Conservation (phyloP, 2,329 filamentous ascomycete species). For the Clonostachys rosea region DNA sequence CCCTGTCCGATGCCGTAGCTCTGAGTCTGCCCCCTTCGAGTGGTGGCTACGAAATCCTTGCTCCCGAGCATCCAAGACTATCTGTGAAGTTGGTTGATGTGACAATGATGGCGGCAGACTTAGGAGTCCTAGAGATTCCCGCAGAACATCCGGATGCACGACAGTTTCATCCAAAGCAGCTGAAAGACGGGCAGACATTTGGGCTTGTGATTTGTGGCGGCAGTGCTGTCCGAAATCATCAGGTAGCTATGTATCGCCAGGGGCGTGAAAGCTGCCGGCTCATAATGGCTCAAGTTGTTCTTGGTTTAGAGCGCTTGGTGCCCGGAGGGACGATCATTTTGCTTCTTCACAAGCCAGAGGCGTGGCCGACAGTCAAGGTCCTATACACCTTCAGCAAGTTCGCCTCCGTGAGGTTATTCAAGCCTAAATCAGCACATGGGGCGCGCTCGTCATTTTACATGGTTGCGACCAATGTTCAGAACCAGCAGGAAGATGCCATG, state of each 20-base stretch:
- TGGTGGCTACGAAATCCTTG: slow-evolving; percentile 33
- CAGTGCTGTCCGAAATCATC: slow-evolving; percentile 34
- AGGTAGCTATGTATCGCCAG: slow-evolving; percentile 21
- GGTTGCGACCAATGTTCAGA: slow-evolving; percentile 35
- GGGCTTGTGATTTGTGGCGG: slow-evolving; percentile 43
- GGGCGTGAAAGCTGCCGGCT: slow-evolving; percentile 28
- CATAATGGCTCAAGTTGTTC: slow-evolving; percentile 28
- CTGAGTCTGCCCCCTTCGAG: slow-evolving; percentile 31
- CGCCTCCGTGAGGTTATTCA: slow-evolving; percentile 33
- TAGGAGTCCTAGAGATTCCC: slow-evolving; percentile 26
- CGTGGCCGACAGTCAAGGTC: slow-evolving; percentile 25
- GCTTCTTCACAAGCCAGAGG: slow-evolving; percentile 43
- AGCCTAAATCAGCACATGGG: slow-evolving; percentile 31
- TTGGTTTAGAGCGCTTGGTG: slow-evolving; percentile 38
- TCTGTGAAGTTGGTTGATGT: slow-evolving; percentile 30
- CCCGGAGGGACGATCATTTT: slow-evolving; percentile 44
- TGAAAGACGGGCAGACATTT: slow-evolving; percentile 14
- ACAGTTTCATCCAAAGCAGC: slow-evolving; percentile 12
- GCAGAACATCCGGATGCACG: slow-evolving; percentile 14
- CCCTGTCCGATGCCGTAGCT: slow-evolving; percentile 16
- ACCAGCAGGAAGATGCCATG: slow-evolving; percentile 18
- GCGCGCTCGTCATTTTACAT: slow-evolving; percentile 48
- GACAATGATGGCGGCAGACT: slow-evolving; percentile 44
- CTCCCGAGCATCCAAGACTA: slow-evolving; percentile 7
- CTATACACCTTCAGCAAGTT: slow-evolving; percentile 36